phyloP scores from a whole-genome alignment of 176 grass and related monocot genomes.

The Stipa capillata region DNA sequence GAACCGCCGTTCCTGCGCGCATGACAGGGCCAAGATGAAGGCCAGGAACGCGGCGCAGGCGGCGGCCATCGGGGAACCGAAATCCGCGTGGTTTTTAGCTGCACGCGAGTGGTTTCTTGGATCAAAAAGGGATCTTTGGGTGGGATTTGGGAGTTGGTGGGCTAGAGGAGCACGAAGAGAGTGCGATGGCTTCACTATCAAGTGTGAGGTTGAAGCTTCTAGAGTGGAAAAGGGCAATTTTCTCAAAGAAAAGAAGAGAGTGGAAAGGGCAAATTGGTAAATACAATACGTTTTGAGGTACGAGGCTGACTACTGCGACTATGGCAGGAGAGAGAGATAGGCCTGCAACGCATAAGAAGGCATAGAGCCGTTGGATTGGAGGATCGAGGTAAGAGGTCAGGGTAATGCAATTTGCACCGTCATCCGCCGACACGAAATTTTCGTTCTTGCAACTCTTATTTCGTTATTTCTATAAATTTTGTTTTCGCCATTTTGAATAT shows the following conservation, averaged over 20 bases:
- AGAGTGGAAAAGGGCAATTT: background rate
- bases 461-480: too few relatives aligned
- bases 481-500: too few relatives aligned
- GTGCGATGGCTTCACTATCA: background rate
- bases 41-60: background rate
- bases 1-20: too few relatives aligned
- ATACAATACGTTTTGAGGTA: background rate
- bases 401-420: too few relatives aligned
- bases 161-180: background rate
- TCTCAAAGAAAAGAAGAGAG: too few relatives aligned
- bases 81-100: background rate
- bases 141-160: conserved; percentile 2
- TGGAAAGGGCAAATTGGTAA: background rate
- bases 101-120: background rate
- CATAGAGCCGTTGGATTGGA: background rate
- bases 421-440: too few relatives aligned
- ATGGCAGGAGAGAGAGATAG: too few relatives aligned
- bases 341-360: background rate
- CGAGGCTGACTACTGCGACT: too few relatives aligned
- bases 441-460: too few relatives aligned
- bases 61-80: background rate
- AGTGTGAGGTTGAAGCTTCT: background rate
- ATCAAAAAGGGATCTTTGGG: background rate
- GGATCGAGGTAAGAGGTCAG: too few relatives aligned
- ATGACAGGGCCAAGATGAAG: background rate